Conservation (phyloP, 257 asterid species). For the Buddleja alternifolia region DNA sequence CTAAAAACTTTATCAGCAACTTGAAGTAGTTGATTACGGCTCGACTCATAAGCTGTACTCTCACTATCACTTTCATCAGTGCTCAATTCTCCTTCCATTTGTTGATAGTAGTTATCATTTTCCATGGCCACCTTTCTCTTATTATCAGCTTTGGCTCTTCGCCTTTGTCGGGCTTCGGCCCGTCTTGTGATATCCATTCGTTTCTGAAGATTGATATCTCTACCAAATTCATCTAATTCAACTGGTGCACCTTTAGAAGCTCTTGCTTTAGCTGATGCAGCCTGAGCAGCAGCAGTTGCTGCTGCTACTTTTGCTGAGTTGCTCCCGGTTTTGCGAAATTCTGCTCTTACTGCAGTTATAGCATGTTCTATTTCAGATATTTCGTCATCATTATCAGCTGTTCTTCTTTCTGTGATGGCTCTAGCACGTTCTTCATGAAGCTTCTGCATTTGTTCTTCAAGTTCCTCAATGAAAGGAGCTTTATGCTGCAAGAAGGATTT, state of each 20-base stretch:
- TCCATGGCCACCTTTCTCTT: slow-evolving; percentile 63
- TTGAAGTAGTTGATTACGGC: slow-evolving; percentile 71
- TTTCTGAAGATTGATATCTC: slow-evolving; percentile 80
- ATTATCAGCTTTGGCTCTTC: slow-evolving; percentile 71
- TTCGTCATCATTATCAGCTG: slow-evolving; percentile 83
- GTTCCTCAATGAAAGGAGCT: slow-evolving; percentile 93
- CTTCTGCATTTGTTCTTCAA: slow-evolving; percentile 87
- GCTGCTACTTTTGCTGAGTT: slow-evolving; percentile 54
- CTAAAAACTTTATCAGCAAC: slow-evolving; percentile 79
- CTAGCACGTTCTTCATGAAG: slow-evolving; percentile 89
- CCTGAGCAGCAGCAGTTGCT: slow-evolving; percentile 69
- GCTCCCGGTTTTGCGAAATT: slow-evolving; percentile 63
- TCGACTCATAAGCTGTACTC: slow-evolving; percentile 75
- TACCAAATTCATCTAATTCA: slow-evolving; percentile 85
- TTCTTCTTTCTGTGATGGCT: slow-evolving; percentile 74
- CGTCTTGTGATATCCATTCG: slow-evolving; percentile 79
- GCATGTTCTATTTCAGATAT: slow-evolving; percentile 79
- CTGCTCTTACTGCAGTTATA: slow-evolving; percentile 68
- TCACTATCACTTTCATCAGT: slow-evolving; percentile 98
- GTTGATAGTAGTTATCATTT: slow-evolving; percentile 51
- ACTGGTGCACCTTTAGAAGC: slow-evolving; percentile 66
- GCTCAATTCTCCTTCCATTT: slow-evolving; percentile 93
- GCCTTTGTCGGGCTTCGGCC: slow-evolving; percentile 62
- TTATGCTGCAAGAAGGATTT: slow-evolving; percentile 63
- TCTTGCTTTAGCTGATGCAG: slow-evolving; percentile 60